Conservation (phyloP, 2,329 filamentous ascomycete genomes). For the Diaporthe sp. region DNA sequence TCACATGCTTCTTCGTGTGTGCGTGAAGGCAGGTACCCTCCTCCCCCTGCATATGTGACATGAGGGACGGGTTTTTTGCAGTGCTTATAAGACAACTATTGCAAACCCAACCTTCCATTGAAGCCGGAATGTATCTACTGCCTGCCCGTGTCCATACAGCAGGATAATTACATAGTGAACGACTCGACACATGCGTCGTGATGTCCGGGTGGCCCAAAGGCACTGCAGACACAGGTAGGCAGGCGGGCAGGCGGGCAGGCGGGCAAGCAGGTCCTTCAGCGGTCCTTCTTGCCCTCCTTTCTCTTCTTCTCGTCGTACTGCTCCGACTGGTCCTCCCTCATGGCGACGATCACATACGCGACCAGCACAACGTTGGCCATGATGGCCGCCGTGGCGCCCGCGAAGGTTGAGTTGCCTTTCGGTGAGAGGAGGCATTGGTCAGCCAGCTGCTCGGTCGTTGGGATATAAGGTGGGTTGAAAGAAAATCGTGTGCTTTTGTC, state of each 20-base stretch:
- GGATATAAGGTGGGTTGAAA: not conserved
- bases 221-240: not conserved
- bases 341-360: slow-evolving; percentile 90
- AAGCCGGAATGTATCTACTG: not conserved
- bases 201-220: not conserved
- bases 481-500: not conserved
- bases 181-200: not conserved
- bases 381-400: slow-evolving; percentile 85
- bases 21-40: no score
- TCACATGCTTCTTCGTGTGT: not conserved
- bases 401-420: slow-evolving; percentile 83
- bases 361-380: slow-evolving; percentile 93
- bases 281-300: slow-evolving; percentile 61
- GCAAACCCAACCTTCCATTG: not conserved
- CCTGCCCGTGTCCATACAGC: not conserved
- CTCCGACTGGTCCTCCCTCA: slow-evolving; percentile 80
- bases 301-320: slow-evolving; percentile 50
- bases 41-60: not conserved
- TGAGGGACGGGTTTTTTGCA: not conserved
- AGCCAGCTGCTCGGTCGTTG: not conserved
- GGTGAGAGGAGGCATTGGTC: not conserved
- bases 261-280: slow-evolving; percentile 42
- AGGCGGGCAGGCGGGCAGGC: no score
- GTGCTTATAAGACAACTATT: not conserved
- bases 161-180: not conserved